These are phyloP conservation scores for Floccularia luteovirens DNA, from an alignment of 768 basidiomycete species.

Conservation along the genomic window DNA sequence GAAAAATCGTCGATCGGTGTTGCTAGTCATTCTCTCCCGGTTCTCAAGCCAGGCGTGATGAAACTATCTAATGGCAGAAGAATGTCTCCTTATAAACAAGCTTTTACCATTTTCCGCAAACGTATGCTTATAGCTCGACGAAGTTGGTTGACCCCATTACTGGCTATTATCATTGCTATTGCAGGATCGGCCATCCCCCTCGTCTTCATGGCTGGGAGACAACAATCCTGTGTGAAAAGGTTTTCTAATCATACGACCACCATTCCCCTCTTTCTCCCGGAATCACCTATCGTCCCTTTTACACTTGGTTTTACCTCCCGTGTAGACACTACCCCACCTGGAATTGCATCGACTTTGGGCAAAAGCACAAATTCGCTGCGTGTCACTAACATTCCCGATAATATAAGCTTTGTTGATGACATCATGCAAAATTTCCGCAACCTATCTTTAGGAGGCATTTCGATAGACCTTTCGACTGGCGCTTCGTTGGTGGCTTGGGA, in stretches of 20 bases:
- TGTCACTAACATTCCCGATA: constrained; percentile 39
- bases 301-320: constrained; percentile 21
- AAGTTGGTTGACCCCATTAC: constrained; percentile 59
- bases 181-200: constrained; percentile 63
- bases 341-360: constrained; percentile 40
- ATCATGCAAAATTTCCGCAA: constrained; percentile 46
- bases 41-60: constrained; percentile 17
- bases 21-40: constrained; percentile 7
- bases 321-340: constrained; percentile 48
- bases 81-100: constrained; percentile 54
- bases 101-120: constrained; percentile 69
- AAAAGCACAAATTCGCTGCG: constrained; percentile 23
- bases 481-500: constrained; percentile 66
- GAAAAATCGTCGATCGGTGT: constrained; percentile 12
- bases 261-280: constrained; percentile 49
- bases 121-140: constrained; percentile 54
- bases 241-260: constrained; percentile 26
- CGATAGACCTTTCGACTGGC: constrained; percentile 42
- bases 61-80: constrained; percentile 43
- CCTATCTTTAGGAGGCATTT: constrained; percentile 62
- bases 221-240: constrained; percentile 39
- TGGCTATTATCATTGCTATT: constrained; percentile 46
- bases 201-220: constrained; percentile 46
- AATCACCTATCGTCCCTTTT: constrained; percentile 28
- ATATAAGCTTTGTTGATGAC: constrained; percentile 48